These are phyloP conservation scores for Spirogloea muscicola DNA, from an alignment of 139 green algal species.

Conservation along the genomic window DNA sequence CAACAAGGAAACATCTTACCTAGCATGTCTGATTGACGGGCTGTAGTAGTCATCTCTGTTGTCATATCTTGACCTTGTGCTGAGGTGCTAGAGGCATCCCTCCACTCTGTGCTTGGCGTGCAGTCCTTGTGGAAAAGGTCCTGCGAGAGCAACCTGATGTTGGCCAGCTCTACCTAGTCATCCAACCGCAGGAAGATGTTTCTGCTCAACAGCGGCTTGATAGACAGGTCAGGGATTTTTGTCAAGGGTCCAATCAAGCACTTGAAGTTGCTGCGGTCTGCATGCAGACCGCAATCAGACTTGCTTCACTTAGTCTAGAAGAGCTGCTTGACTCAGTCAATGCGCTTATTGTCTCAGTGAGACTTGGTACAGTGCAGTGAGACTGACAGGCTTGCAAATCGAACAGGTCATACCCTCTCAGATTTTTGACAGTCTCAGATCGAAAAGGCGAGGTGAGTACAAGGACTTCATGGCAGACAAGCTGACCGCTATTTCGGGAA, in stretches of 20 bases:
- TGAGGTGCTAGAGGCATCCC: neutral
- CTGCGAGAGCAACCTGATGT: conserved; percentile 42
- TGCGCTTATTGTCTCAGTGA: no score
- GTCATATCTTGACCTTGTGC: neutral
- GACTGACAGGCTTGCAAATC: no score
- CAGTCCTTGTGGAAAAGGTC: conserved; percentile 44
- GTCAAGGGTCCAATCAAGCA: no score
- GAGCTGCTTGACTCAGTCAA: no score
- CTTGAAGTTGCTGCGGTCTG: no score
- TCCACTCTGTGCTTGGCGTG: neutral
- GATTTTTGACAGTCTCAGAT: conserved; percentile 34
- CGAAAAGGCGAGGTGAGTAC: conserved; percentile 17
- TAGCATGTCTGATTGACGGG: neutral
- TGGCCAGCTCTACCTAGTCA: conserved; percentile 38
- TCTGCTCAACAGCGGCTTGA: conserved; percentile 24
- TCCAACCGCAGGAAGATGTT: conserved; percentile 7
- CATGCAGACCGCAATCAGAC: no score
- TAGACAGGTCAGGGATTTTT: conserved; percentile 9
- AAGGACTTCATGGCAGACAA: conserved; percentile 32
- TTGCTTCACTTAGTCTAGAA: no score
- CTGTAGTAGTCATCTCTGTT: neutral
- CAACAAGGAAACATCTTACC: no score
- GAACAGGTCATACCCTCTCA: conserved; percentile 30
- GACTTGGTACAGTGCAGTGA: no score
- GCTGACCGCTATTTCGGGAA: conserved; percentile 33